Percentiles rank a stretch among this genome's conserved stretches.
phyloP scores from a whole-genome alignment of 805 yeast genomes.

The Yarrowia porcina region DNA sequence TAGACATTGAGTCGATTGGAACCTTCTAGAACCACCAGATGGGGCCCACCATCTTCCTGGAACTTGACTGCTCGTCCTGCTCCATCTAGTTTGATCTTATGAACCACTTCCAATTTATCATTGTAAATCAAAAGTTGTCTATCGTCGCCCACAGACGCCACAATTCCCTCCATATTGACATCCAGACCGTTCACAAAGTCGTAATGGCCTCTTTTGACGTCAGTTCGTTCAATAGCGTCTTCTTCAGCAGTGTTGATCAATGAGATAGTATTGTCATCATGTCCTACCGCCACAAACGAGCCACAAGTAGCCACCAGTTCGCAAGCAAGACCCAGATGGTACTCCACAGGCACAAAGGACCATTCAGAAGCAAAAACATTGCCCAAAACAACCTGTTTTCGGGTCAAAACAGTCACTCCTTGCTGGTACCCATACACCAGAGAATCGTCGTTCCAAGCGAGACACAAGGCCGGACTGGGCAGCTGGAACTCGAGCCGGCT shows the following conservation, averaged over 20 bases:
- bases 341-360: not conserved
- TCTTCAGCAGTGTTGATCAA: conserved; percentile 25
- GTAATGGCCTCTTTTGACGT: conserved; percentile 29
- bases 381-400: not conserved
- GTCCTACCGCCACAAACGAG: conserved; percentile 30
- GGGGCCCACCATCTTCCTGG: conserved; percentile 40
- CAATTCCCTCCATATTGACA: conserved; percentile 35
- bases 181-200: conserved; percentile 38
- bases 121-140: conserved; percentile 32
- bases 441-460: not conserved
- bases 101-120: not conserved
- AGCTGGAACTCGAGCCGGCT: not conserved
- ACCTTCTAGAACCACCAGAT: conserved; percentile 39
- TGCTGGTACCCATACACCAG: conserved; percentile 1
- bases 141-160: conserved; percentile 40
- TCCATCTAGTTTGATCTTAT: conserved; percentile 29
- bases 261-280: conserved; percentile 31
- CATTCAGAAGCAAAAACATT: conserved; percentile 14
- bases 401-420: conserved; percentile 2
- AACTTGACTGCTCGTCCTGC: conserved; percentile 37
- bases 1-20: conserved; percentile 37
- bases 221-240: conserved; percentile 6
- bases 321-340: conserved; percentile 29
- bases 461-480: not conserved
- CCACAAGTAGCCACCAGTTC: conserved; percentile 26